Conservation (phyloP, 2,329 filamentous ascomycete species). For the Paecilomyces sp. region DNA sequence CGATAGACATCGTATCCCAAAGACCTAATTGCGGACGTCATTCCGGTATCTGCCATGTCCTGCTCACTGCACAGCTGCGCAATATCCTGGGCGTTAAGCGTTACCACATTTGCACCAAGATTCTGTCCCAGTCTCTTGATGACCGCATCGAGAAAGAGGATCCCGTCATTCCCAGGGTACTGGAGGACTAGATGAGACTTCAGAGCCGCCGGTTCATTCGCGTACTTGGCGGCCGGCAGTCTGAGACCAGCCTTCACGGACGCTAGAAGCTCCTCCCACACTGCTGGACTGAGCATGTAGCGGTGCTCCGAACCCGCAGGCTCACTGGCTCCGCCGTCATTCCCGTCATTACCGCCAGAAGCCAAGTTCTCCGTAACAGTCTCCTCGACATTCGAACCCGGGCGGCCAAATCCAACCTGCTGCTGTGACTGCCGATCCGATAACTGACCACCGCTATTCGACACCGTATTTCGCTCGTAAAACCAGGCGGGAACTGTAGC, state of each 20-base stretch:
- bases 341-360: constrained; percentile 18
- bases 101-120: constrained; percentile 40
- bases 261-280: constrained; percentile 44
- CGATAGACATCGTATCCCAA: constrained; percentile 51
- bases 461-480: constrained; percentile 25
- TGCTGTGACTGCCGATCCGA: constrained; percentile 8
- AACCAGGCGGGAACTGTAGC: constrained; percentile 32
- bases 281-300: constrained; percentile 32
- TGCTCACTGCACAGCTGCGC: constrained; percentile 38
- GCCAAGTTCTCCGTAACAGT: constrained; percentile 5
- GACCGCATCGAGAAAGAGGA: constrained; percentile 50
- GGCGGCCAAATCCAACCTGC: constrained; percentile 20
- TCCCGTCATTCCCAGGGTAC: constrained; percentile 51
- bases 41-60: constrained; percentile 26
- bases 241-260: constrained; percentile 46
- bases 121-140: constrained; percentile 57
- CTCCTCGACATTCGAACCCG: constrained; percentile 11
- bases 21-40: constrained; percentile 30
- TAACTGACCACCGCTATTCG: constrained; percentile 11
- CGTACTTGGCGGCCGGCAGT: constrained; percentile 31
- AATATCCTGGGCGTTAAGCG: constrained; percentile 40
- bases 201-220: constrained; percentile 40
- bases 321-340: constrained; percentile 13
- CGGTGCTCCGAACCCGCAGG: constrained; percentile 15
- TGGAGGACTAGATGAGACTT: constrained; percentile 54